phyloP scores from a whole-genome alignment of 2,329 filamentous ascomycete genomes.

The Diaporthe caulivora region DNA sequence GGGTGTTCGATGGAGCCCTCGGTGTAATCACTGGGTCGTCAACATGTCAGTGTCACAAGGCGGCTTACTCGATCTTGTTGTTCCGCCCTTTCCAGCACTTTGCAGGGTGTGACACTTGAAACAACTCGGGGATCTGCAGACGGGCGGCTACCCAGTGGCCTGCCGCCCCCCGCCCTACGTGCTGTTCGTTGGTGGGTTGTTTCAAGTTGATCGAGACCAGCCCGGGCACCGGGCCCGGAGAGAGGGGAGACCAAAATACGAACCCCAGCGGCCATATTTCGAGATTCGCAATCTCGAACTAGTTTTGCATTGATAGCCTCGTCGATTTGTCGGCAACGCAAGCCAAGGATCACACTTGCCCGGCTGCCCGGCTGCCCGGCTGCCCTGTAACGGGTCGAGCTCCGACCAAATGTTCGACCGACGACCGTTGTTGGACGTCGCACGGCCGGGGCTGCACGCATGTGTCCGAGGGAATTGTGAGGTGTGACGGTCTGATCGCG shows the following conservation, averaged over 20 bases:
- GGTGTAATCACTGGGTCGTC: background rate
- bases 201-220: slow-evolving; percentile 25
- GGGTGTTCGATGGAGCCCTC: slow-evolving; percentile 17
- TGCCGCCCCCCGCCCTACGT: background rate
- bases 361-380: slow-evolving; percentile 15
- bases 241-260: background rate
- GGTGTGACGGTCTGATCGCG: slow-evolving; percentile 12
- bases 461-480: background rate
- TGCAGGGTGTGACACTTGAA: slow-evolving; percentile 30
- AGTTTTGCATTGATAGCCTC: slow-evolving; percentile 30
- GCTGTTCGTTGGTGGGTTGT: slow-evolving; percentile 27
- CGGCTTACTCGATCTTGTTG: slow-evolving; percentile 21
- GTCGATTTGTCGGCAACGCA: slow-evolving; percentile 26
- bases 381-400: slow-evolving; percentile 21
- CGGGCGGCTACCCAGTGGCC: slow-evolving; percentile 24
- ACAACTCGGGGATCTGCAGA: slow-evolving; percentile 32
- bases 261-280: slow-evolving; percentile 4
- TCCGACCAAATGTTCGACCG: slow-evolving; percentile 11
- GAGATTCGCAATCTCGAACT: slow-evolving; percentile 31
- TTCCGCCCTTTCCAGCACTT: slow-evolving; percentile 24
- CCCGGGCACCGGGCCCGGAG: slow-evolving; percentile 6
- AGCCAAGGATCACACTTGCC: background rate
- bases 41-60: background rate
- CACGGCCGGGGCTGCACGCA: slow-evolving; percentile 8
- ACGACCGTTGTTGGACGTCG: slow-evolving; percentile 12